Base-by-base conservation (phyloP, 2,329 filamentous ascomycete genomes). In the Tolypocladium tundrense region DNA sequence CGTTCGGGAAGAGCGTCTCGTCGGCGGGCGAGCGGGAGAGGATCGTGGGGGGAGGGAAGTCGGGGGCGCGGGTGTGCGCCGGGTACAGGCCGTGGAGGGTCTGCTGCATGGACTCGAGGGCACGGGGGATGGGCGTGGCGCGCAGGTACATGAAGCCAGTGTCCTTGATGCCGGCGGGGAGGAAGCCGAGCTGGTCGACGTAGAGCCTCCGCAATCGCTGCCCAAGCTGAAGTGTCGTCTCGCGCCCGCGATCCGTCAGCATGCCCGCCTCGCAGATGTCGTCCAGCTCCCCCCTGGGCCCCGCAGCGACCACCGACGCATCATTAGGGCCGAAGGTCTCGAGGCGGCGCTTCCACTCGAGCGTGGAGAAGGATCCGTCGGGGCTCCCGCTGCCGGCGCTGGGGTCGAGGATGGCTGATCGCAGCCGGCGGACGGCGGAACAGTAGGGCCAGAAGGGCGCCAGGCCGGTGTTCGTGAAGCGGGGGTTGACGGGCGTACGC, bases 401-500 rank as follows among this genome's bases (percentile, higher is more conserved):
- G 53, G 75, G 72, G 58, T 78, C 73, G 41, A 83, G 75, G 39
- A 84, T 72, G 61, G 73, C 75, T 37, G 75, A 74, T 60, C 74
- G 83, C 69, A 97, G 81, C 63, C 87, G 86, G 59, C 84, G 82
- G 27, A 88, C 89, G 57, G 87, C 84, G 63, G 83, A 82, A 75
- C 94, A 99, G 74, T 97, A 97, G 1, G 94, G 91, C 94, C 94
- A 99, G 73, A 85, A 86, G 54, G 80, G 69, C 50, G 75, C 70
- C n/a, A 88, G 78, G 13, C 84, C 85, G 53, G 83, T 82, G 75
- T 93, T 94, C 68, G 89, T 83, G 71, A 99, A 97, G 43, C 94
- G 88, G n/a, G 89, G 81, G 59, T 85, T 88, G 35, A 97, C 89
- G 35, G 93, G 93, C 9, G 88, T 93, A 59, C 93, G 87, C 76